These are phyloP conservation scores for Macrolepiota dolichaula DNA, from an alignment of 768 basidiomycete species.

Conservation along the genomic window DNA sequence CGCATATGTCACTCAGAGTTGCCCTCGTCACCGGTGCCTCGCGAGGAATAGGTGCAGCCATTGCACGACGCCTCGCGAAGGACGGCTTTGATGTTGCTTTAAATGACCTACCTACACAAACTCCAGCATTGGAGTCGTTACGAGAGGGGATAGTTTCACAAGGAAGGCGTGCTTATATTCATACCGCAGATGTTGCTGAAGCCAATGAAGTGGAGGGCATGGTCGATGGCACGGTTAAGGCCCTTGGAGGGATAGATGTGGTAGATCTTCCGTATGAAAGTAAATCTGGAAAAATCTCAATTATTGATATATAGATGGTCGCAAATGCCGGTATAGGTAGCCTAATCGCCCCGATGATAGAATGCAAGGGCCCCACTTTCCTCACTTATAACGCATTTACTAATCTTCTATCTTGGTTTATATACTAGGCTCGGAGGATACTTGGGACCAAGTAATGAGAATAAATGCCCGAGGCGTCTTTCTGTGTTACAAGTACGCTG, in stretches of 20 bases:
- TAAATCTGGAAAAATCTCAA: not conserved
- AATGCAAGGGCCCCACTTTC: not conserved
- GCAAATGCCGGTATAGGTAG: slow-evolving; percentile 12
- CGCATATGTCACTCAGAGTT: too few species aligned
- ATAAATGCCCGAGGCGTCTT: slow-evolving; percentile 58
- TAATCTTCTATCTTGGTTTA: not conserved
- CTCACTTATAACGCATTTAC: not conserved
- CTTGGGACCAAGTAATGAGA: slow-evolving; percentile 39
- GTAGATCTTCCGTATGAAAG: not conserved
- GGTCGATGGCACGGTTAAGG: slow-evolving; percentile 14
- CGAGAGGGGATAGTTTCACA: slow-evolving; percentile 11
- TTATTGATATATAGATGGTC: slow-evolving; percentile 2
- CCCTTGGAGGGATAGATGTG: slow-evolving; percentile 20
- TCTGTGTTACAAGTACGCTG: slow-evolving; percentile 64
- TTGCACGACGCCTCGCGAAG: slow-evolving; percentile 35
- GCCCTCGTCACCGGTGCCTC: too few species aligned
- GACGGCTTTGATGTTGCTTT: slow-evolving; percentile 43
- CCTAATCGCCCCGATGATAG: not conserved
- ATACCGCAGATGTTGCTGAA: slow-evolving; percentile 16
- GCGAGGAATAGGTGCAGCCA: too few species aligned
- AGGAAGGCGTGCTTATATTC: slow-evolving; percentile 12
- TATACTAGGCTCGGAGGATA: slow-evolving; percentile 26
- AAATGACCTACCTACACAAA: slow-evolving; percentile 29
- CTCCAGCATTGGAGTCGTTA: slow-evolving; percentile 11
- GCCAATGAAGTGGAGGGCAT: slow-evolving; percentile 19